phyloP scores from a whole-genome alignment of 345 rosid species.

The Xanthoceras sorbifolium region DNA sequence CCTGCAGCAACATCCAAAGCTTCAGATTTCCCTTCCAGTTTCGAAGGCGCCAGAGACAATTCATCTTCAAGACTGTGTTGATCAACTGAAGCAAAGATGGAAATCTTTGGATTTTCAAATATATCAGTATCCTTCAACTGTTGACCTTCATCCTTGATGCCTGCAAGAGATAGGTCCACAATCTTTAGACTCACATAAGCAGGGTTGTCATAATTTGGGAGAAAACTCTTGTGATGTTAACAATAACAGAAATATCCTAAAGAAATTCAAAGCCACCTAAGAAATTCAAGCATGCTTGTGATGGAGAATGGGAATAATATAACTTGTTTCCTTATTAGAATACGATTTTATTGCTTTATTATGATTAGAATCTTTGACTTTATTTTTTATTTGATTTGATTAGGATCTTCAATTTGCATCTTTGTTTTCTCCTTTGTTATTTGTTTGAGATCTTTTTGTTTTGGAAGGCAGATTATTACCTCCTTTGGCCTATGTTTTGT shows the following conservation, averaged over 20 bases:
- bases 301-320: too few species aligned
- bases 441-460: too few species aligned
- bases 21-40: slow-evolving; percentile 30
- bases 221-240: not conserved
- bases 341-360: too few species aligned
- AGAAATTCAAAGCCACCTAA: slow-evolving; percentile 3
- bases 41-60: slow-evolving; percentile 37
- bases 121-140: slow-evolving; percentile 25
- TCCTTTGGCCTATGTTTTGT: too few species aligned
- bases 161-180: slow-evolving; percentile 34
- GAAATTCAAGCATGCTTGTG: not conserved
- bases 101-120: slow-evolving; percentile 23
- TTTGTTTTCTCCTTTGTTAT: too few species aligned
- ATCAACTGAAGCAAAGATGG: slow-evolving; percentile 31
- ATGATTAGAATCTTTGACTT: too few species aligned
- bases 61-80: slow-evolving; percentile 35
- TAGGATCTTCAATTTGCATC: too few species aligned
- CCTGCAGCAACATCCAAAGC: slow-evolving; percentile 28
- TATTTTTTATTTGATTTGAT: too few species aligned
- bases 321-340: too few species aligned
- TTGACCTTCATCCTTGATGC: slow-evolving; percentile 32
- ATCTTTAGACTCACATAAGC: not conserved
- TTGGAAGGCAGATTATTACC: too few species aligned
- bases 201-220: not conserved
- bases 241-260: not conserved